Evolutionary conservation across 2,329 filamentous ascomycete species (phyloP).

Genomic region (Dactylellina cionopaga): DNA sequence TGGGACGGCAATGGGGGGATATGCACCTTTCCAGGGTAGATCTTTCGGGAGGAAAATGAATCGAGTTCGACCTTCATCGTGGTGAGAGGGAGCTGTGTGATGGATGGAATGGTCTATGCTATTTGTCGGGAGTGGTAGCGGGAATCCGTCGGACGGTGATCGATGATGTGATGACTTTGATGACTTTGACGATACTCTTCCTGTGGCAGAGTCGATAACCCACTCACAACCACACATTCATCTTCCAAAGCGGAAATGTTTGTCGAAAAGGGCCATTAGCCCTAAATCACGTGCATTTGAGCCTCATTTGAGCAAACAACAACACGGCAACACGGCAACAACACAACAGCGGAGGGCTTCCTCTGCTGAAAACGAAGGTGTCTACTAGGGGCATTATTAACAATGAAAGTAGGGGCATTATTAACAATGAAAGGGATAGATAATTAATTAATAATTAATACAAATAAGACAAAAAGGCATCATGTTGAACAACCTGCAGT

Average conservation of each 20-base stretch:
- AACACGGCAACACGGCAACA: conserved; percentile 35
- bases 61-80: conserved; percentile 57
- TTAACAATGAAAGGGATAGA: too few relatives aligned
- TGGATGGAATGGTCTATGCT: conserved; percentile 11
- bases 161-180: conserved; percentile 26
- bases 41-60: conserved; percentile 55
- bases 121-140: conserved; percentile 2
- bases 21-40: conserved; percentile 52
- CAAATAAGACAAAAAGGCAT: too few relatives aligned
- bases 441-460: too few relatives aligned
- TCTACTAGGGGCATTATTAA: too few relatives aligned
- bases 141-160: conserved; percentile 5
- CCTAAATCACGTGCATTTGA: conserved; percentile 40
- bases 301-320: conserved; percentile 11
- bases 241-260: conserved; percentile 30
- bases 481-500: too few relatives aligned
- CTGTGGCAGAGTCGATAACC: conserved; percentile 26
- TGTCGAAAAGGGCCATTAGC: conserved; percentile 38
- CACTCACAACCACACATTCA: conserved; percentile 12
- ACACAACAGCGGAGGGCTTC: too few relatives aligned
- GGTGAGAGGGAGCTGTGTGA: conserved; percentile 11
- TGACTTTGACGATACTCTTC: conserved; percentile 3
- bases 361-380: too few relatives aligned
- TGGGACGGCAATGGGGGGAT: conserved; percentile 37
- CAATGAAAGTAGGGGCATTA: too few relatives aligned